Conservation (phyloP, 495 filamentous ascomycete genomes). For the Neohortaea acidophila region DNA sequence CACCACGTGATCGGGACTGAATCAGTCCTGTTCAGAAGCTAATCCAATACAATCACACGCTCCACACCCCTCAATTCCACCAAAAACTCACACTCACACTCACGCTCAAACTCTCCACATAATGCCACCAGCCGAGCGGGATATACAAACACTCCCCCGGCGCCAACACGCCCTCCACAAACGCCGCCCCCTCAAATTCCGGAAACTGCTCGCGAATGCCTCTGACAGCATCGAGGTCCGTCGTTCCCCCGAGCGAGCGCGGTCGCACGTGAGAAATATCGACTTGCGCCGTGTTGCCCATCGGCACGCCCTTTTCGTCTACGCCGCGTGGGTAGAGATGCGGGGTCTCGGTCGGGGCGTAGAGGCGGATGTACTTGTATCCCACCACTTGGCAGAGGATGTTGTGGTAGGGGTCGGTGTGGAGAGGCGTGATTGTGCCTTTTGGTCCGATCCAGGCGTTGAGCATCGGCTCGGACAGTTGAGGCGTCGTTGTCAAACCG, state of each 20-base stretch:
- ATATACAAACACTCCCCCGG: slow-evolving; percentile 83
- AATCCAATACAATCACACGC: no score
- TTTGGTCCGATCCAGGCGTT: slow-evolving; percentile 91
- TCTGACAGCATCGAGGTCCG: background rate
- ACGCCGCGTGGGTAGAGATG: slow-evolving; percentile 51
- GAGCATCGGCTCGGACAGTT: slow-evolving; percentile 22
- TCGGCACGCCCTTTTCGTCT: slow-evolving; percentile 63
- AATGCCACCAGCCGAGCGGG: slow-evolving; percentile 97
- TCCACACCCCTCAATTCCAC: slow-evolving; percentile 58
- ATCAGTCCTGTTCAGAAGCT: no score
- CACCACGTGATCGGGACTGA: no score
- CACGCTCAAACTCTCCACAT: slow-evolving; percentile 68
- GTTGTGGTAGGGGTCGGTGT: slow-evolving; percentile 91
- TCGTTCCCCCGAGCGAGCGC: background rate
- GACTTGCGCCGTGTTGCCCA: slow-evolving; percentile 74
- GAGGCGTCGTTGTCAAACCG: slow-evolving; percentile 21
- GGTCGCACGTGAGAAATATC: slow-evolving; percentile 35
- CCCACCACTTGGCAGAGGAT: slow-evolving; percentile 83
- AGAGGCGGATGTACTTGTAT: slow-evolving; percentile 77
- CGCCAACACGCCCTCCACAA: slow-evolving; percentile 62
- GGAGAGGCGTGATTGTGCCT: slow-evolving; percentile 78
- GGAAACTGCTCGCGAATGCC: slow-evolving; percentile 36
- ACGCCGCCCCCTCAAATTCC: slow-evolving; percentile 43
- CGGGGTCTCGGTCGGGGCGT: slow-evolving; percentile 46
- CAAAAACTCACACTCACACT: slow-evolving; percentile 97